Conservation (phyloP, 1,284 basidiomycete species). For the Coriolopsis trogii region DNA sequence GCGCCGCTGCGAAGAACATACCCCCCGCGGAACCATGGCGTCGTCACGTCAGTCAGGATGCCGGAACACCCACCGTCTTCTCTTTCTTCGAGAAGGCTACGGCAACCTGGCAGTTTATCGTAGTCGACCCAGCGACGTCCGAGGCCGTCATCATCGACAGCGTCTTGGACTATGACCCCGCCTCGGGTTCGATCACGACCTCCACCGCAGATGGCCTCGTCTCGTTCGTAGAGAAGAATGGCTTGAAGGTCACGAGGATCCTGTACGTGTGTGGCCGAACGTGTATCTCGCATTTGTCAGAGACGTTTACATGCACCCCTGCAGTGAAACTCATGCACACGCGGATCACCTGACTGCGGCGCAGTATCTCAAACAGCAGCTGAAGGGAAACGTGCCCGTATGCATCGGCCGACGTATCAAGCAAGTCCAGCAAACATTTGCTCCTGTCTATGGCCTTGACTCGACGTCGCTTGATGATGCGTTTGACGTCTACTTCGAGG, state of each 20-base stretch:
- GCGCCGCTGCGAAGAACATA: conserved; percentile 12
- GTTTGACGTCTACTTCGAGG: conserved; percentile 41
- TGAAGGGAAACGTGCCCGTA: conserved; percentile 35
- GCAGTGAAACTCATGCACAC: conserved; percentile 45
- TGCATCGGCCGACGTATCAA: conserved; percentile 43
- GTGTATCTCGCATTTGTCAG: background rate
- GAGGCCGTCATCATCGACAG: conserved; percentile 41
- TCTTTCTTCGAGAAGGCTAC: conserved; percentile 38
- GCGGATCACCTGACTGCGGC: conserved; percentile 45
- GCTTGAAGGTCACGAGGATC: conserved; percentile 37
- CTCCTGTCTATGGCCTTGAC: conserved; percentile 38
- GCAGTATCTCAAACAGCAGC: conserved; percentile 39
- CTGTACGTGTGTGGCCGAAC: conserved; percentile 32
- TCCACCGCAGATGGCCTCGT: conserved; percentile 39
- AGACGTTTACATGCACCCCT: background rate
- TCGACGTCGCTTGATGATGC: conserved; percentile 29
- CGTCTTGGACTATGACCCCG: conserved; percentile 42
- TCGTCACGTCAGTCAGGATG: conserved; percentile 26
- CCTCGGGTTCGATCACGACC: conserved; percentile 37
- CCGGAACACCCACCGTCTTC: conserved; percentile 31
- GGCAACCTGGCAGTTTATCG: conserved; percentile 42
- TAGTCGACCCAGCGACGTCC: conserved; percentile 36
- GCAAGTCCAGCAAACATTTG: conserved; percentile 41
- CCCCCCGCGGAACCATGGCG: conserved; percentile 30
- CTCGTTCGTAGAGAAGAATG: conserved; percentile 35